Percentiles rank a stretch among this genome's conserved stretches.
phyloP scores from a whole-genome alignment of 805 yeast species.

The Suhomyces canberraensis region DNA sequence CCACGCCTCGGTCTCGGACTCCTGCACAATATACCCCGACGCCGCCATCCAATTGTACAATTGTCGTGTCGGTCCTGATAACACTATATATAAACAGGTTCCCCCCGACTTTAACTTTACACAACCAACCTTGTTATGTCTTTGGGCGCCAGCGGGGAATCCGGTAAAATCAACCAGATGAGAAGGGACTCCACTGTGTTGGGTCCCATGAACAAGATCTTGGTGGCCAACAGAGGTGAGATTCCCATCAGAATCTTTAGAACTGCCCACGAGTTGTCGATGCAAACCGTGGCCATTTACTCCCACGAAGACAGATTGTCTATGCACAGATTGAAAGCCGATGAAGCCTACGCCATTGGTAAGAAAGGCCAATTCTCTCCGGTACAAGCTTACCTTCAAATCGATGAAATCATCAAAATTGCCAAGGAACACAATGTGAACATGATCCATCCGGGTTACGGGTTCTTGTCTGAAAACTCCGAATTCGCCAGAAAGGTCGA shows the following conservation, averaged over 20 bases:
- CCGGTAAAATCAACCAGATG: constrained; percentile 34
- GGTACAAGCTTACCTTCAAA: constrained; percentile 92
- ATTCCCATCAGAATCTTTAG: constrained; percentile 88
- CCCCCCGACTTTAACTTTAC: too few relatives aligned
- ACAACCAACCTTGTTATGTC: too few relatives aligned
- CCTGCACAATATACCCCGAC: constrained; percentile 2
- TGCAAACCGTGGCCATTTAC: constrained; percentile 96
- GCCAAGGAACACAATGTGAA: constrained; percentile 48
- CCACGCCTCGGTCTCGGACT: constrained; percentile 5
- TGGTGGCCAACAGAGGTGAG: constrained; percentile 84
- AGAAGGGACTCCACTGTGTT: constrained; percentile 41
- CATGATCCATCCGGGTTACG: constrained; percentile 41
- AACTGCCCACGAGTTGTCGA: constrained; percentile 94
- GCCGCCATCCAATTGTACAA: neutral
- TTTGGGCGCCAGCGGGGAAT: constrained; percentile 1
- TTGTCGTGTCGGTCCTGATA: neutral
- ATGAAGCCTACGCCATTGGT: constrained; percentile 91
- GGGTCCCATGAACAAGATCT: constrained; percentile 54
- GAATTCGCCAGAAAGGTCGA: constrained; percentile 91
- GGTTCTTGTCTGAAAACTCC: constrained; percentile 85
- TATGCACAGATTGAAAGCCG: constrained; percentile 93
- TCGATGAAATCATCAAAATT: constrained; percentile 87
- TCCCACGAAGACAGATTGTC: constrained; percentile 94
- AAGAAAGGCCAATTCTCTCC: constrained; percentile 87
- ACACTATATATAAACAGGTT: neutral